Conservation (phyloP, 2,329 filamentous ascomycete species). For the Botryotinia calthae region DNA sequence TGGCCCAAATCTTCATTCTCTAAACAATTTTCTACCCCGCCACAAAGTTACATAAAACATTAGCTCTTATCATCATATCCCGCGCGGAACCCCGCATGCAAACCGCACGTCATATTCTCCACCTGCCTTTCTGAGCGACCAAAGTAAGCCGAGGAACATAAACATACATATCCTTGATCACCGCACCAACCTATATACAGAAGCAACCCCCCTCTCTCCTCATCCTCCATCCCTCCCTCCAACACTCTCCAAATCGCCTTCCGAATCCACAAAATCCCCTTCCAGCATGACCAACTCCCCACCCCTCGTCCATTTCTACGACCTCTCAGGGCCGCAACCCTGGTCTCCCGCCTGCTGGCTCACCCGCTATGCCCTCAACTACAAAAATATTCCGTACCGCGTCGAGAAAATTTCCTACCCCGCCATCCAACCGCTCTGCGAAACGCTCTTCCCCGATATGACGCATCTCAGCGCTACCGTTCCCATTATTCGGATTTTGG, state of each 20-base stretch:
- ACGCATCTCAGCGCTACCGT: constrained; percentile 24
- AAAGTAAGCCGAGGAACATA: background rate
- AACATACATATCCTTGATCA: background rate
- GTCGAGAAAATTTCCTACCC: constrained; percentile 26
- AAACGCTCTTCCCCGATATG: constrained; percentile 24
- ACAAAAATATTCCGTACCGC: constrained; percentile 27
- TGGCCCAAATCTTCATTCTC: background rate
- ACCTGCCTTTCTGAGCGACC: constrained; percentile 11
- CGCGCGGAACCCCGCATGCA: background rate
- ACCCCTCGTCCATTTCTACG: constrained; percentile 30
- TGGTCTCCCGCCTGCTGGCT: constrained; percentile 28
- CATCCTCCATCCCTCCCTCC: background rate
- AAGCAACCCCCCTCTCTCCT: background rate
- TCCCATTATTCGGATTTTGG: constrained; percentile 29
- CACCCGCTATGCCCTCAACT: constrained; percentile 28
- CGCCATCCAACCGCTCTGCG: constrained; percentile 26
- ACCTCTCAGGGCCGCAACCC: constrained; percentile 28
- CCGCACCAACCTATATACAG: background rate
- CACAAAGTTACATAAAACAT: background rate
- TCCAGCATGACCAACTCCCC: constrained; percentile 19
- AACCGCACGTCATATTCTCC: background rate
- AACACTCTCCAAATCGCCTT: background rate
- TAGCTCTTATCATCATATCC: background rate
- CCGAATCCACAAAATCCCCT: too few species aligned
- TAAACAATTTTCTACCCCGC: background rate